Percentiles rank a stretch among this genome's conserved stretches.
Evolutionary conservation across 192 early-diverging fungal species (phyloP).

Genomic region (Pilaira anomala): DNA sequence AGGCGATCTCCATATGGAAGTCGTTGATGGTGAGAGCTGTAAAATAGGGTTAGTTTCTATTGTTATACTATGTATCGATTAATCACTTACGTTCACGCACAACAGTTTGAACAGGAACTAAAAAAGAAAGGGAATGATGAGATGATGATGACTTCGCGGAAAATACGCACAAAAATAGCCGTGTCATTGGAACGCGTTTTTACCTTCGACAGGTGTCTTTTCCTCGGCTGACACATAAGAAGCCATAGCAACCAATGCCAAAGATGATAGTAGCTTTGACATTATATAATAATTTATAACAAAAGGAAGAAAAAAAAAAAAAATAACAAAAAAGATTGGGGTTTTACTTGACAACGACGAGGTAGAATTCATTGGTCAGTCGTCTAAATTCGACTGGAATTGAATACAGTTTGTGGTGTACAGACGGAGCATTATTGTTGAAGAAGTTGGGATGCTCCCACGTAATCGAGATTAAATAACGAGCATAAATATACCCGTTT

Average conservation of each 20-base stretch:
- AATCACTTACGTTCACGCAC: constrained; percentile 4
- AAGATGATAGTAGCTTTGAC: not conserved
- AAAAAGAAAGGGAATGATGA: not conserved
- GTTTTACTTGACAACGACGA: too few relatives aligned
- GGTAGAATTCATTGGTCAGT: too few relatives aligned
- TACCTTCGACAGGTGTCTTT: too few relatives aligned
- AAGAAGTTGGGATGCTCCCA: too few relatives aligned
- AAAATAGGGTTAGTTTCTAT: not conserved
- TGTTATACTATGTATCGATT: not conserved
- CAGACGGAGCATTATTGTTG: too few relatives aligned
- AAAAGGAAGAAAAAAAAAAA: too few relatives aligned
- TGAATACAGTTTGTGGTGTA: too few relatives aligned
- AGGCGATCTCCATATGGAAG: constrained; percentile 27
- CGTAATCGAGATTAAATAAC: too few relatives aligned
- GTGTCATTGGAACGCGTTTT: too few relatives aligned
- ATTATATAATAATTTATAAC: not conserved
- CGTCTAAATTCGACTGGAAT: too few relatives aligned
- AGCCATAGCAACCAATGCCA: not conserved
- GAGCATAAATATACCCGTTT: too few relatives aligned
- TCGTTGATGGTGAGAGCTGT: constrained; percentile 5
- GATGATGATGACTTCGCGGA: constrained; percentile 8
- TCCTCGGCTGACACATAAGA: not conserved
- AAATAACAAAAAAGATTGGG: too few relatives aligned
- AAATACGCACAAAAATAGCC: not conserved
- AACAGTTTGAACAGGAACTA: constrained; percentile 1